These are phyloP conservation scores for Sporothrix phasma DNA, from an alignment of 2,329 filamentous ascomycete species.

Conservation along the genomic window DNA sequence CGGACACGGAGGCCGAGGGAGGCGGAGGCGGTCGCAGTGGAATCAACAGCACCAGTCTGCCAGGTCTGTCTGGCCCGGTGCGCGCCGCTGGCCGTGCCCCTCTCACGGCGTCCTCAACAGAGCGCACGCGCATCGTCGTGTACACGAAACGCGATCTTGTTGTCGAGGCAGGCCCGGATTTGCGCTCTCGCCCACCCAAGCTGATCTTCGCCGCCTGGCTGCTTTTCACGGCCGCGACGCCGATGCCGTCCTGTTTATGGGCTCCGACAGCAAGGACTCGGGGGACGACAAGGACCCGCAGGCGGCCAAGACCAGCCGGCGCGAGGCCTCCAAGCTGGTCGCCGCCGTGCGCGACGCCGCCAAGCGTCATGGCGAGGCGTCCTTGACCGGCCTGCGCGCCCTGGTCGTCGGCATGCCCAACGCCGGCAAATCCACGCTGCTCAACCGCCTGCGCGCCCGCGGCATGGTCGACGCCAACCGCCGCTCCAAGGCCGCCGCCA, in stretches of 20 bases:
- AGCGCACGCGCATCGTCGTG: slow-evolving; percentile 66
- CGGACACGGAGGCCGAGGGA: not conserved
- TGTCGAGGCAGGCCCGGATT: slow-evolving; percentile 16
- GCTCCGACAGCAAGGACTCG: slow-evolving; percentile 28
- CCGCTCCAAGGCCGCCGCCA: slow-evolving; percentile 59
- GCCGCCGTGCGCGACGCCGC: slow-evolving; percentile 42
- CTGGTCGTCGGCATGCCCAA: slow-evolving; percentile 97
- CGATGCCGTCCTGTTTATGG: slow-evolving; percentile 26
- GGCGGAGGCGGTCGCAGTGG: not conserved
- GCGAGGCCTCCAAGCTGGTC: slow-evolving; percentile 29
- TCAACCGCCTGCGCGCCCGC: slow-evolving; percentile 69
- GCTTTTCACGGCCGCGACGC: slow-evolving; percentile 35
- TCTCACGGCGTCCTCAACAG: slow-evolving; percentile 38
- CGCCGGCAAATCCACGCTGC: slow-evolving; percentile 88
- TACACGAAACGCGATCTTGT: slow-evolving; percentile 86
- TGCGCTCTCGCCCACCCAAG: slow-evolving; percentile 2
- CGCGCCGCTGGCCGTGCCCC: not conserved
- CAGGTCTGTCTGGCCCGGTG: slow-evolving; percentile 11
- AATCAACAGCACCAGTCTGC: not conserved
- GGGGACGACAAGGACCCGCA: slow-evolving; percentile 32
- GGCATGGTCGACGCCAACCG: slow-evolving; percentile 43
- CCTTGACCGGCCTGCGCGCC: slow-evolving; percentile 71
- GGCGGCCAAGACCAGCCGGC: slow-evolving; percentile 30
- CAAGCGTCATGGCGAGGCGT: slow-evolving; percentile 33
- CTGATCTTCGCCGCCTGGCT: slow-evolving; percentile 22